A percentile compares a stretch with the other conserved stretches of the same genome.
Evolutionary conservation across 768 basidiomycete genomes (phyloP).

Genomic region (Porpolomopsis calyptriformis): DNA sequence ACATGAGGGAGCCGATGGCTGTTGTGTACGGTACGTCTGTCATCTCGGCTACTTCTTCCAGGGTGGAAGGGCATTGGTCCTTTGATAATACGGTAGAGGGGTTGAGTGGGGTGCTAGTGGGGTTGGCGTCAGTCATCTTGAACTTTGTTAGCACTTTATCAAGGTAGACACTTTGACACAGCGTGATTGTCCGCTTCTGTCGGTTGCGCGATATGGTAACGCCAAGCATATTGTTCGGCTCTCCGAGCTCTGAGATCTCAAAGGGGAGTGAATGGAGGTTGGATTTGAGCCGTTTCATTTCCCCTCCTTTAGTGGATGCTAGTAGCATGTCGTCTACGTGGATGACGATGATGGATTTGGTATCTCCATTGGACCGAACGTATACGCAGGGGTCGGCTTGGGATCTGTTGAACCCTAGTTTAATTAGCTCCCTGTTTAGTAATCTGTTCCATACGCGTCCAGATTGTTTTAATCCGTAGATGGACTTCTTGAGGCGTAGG

Average conservation of each 20-base stretch:
- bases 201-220: constrained; percentile 19
- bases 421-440: constrained; percentile 6
- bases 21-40: constrained; percentile 17
- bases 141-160: constrained; percentile 18
- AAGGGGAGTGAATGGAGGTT: not conserved
- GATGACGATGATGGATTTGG: constrained; percentile 18
- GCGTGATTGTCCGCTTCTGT: constrained; percentile 8
- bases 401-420: constrained; percentile 4
- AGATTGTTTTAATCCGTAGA: constrained; percentile 27
- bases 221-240: constrained; percentile 20
- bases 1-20: constrained; percentile 22
- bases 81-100: constrained; percentile 15
- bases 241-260: constrained; percentile 11
- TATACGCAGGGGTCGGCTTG: constrained; percentile 9
- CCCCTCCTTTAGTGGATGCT: not conserved
- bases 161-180: constrained; percentile 21
- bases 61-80: constrained; percentile 13
- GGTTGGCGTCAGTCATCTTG: constrained; percentile 19
- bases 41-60: constrained; percentile 16
- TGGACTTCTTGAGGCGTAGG: constrained; percentile 15
- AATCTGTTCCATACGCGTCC: constrained; percentile 19
- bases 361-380: not conserved
- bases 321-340: not conserved
- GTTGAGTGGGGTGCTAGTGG: constrained; percentile 23
- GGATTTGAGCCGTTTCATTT: not conserved